These are phyloP conservation scores for Millerozyma miso DNA, from an alignment of 805 yeast species.

Conservation along the genomic window DNA sequence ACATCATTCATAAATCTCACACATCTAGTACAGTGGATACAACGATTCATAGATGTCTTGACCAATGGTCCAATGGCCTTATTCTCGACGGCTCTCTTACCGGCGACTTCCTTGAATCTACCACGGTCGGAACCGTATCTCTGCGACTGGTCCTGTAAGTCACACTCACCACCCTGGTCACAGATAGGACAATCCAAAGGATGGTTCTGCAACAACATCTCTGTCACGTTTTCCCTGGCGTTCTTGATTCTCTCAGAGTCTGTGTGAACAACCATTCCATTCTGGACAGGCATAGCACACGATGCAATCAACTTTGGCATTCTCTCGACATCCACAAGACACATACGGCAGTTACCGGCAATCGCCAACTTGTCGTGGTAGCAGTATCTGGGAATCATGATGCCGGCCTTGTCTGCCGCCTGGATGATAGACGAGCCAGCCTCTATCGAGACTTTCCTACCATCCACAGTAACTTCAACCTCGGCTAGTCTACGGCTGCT, in stretches of 20 bases:
- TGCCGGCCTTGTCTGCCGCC: conserved; percentile 90
- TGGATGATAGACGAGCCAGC: conserved; percentile 86
- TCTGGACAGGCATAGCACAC: conserved; percentile 88
- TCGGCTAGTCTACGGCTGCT: conserved; percentile 39
- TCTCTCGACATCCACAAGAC: conserved; percentile 83
- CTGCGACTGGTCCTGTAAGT: conserved; percentile 80
- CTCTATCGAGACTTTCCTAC: conserved; percentile 70
- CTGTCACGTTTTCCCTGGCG: conserved; percentile 88
- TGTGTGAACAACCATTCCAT: conserved; percentile 84
- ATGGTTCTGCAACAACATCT: conserved; percentile 82
- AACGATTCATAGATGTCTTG: conserved; percentile 87
- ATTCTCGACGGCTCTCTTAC: conserved; percentile 88
- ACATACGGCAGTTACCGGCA: conserved; percentile 94
- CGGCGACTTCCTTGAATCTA: conserved; percentile 73
- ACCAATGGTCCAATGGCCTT: conserved; percentile 87
- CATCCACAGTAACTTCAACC: conserved; percentile 60
- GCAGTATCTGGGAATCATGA: conserved; percentile 82
- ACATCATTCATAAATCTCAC: conserved; percentile 85
- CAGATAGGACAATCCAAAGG: conserved; percentile 91
- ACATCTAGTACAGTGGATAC: conserved; percentile 90
- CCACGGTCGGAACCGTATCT: conserved; percentile 86
- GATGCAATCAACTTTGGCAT: conserved; percentile 89
- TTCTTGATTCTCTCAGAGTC: conserved; percentile 71
- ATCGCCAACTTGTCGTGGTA: conserved; percentile 87
- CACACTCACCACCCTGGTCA: conserved; percentile 95